These are phyloP conservation scores for Pyricularia sp. DNA, from an alignment of 2,329 filamentous ascomycete genomes.

Conservation along the genomic window DNA sequence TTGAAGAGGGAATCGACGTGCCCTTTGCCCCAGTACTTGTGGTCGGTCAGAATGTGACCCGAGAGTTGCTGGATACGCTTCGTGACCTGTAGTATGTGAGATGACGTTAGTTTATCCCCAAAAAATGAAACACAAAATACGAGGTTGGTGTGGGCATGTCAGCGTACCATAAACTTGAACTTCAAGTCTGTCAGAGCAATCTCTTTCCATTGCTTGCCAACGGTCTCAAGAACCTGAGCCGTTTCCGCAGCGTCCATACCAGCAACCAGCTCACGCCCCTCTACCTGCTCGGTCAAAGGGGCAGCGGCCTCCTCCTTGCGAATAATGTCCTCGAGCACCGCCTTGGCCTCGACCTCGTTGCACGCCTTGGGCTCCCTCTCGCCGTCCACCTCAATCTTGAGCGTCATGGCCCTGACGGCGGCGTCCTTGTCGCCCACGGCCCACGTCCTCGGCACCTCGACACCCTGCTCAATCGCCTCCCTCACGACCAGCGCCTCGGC, in stretches of 20 bases:
- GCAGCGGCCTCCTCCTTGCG: slow-evolving; percentile 3
- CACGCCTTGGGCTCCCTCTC: slow-evolving; percentile 26
- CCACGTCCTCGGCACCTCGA: slow-evolving; percentile 14
- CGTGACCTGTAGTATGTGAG: slow-evolving; percentile 42
- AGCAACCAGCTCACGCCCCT: slow-evolving; percentile 3
- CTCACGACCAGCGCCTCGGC: slow-evolving; percentile 36
- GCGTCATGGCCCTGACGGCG: slow-evolving; percentile 19
- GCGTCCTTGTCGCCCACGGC: slow-evolving; percentile 20
- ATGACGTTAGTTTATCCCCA: not conserved
- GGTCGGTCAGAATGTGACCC: slow-evolving; percentile 63
- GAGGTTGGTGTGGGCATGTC: not conserved
- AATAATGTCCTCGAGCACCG: slow-evolving; percentile 10
- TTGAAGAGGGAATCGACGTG: slow-evolving; percentile 42
- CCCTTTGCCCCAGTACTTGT: slow-evolving; percentile 42
- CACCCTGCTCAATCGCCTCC: slow-evolving; percentile 15
- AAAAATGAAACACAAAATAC: not conserved
- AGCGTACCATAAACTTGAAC: slow-evolving; percentile 62
- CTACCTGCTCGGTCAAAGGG: slow-evolving; percentile 9
- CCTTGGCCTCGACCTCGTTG: slow-evolving; percentile 13
- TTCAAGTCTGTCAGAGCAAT: slow-evolving; percentile 41
- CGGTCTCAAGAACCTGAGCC: slow-evolving; percentile 26
- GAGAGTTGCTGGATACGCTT: slow-evolving; percentile 74
- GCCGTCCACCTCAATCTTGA: slow-evolving; percentile 23
- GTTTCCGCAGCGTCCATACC: slow-evolving; percentile 25
- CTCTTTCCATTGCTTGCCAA: slow-evolving; percentile 44